Percentiles rank a stretch among this genome's conserved stretches.
Evolutionary conservation across 2,329 filamentous ascomycete genomes (phyloP).

Genomic region (Calcarisporium arbuscula): DNA sequence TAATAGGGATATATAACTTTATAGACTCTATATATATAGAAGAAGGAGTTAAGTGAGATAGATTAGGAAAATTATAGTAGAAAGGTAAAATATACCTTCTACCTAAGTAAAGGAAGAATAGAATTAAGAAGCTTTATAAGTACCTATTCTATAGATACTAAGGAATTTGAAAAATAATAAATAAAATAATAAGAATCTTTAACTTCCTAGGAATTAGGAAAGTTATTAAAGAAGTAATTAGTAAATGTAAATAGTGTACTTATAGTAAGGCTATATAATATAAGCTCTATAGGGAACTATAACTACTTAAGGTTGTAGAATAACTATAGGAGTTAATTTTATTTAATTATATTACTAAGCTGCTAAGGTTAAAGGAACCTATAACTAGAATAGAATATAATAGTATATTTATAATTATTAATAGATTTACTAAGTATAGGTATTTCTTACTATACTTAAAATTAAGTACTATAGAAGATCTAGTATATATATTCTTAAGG

Average conservation of each 20-base stretch:
- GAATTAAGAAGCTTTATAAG: background rate
- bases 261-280: too few species aligned
- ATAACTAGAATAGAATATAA: too few species aligned
- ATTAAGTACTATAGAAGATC: constrained; percentile 24
- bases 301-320: constrained; percentile 12
- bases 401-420: too few species aligned
- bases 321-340: constrained; percentile 13
- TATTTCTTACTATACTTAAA: too few species aligned
- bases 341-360: too few species aligned
- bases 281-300: constrained; percentile 5
- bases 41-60: too few species aligned
- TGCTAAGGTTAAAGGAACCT: too few species aligned
- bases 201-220: background rate
- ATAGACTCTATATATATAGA: too few species aligned
- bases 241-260: constrained; percentile 3
- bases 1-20: too few species aligned
- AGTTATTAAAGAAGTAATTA: constrained; percentile 1
- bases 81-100: constrained; percentile 1
- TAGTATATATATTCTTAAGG: constrained; percentile 23
- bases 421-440: too few species aligned
- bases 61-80: constrained; percentile 2
- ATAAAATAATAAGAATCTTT: background rate
- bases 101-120: background rate
- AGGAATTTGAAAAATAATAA: background rate
- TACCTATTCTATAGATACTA: background rate